Conservation (phyloP, 805 yeast species). For the Kockiozyma suomiensis region DNA sequence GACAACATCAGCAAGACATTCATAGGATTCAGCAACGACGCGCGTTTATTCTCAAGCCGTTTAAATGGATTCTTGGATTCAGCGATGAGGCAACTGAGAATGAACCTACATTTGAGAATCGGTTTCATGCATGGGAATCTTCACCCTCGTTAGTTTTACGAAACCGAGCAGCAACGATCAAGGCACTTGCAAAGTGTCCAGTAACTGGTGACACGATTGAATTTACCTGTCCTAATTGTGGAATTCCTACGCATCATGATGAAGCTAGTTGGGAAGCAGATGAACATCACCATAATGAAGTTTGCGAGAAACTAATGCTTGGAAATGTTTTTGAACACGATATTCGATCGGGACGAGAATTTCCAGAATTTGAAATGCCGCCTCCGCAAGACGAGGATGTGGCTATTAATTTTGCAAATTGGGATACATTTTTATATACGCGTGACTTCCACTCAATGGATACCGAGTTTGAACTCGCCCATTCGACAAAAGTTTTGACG, state of each 20-base stretch:
- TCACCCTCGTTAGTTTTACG: conserved; percentile 87
- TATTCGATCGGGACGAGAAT: conserved; percentile 86
- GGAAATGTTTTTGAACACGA: conserved; percentile 95
- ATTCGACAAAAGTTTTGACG: conserved; percentile 89
- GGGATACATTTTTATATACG: conserved; percentile 94
- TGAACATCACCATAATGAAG: conserved; percentile 66
- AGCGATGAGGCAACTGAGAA: conserved; percentile 64
- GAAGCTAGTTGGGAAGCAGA: conserved; percentile 88
- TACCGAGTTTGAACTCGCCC: conserved; percentile 92
- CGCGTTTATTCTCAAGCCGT: conserved; percentile 46
- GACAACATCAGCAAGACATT: too few species aligned
- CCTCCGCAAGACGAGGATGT: conserved; percentile 73
- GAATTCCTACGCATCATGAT: conserved; percentile 95
- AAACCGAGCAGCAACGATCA: conserved; percentile 86
- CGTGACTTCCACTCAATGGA: conserved; percentile 95
- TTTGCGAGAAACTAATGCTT: conserved; percentile 74
- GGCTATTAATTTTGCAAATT: conserved; percentile 69
- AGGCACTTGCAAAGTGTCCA: conserved; percentile 73
- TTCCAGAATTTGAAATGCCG: conserved; percentile 96
- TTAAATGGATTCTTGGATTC: conserved; percentile 54
- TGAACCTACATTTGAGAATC: conserved; percentile 68
- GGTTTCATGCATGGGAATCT: conserved; percentile 88
- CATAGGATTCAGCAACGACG: neutral
- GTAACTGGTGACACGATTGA: conserved; percentile 79
- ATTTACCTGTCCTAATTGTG: conserved; percentile 89